Percentiles rank a stretch among this genome's conserved stretches.
Evolutionary conservation across 2,329 filamentous ascomycete species (phyloP).

Genomic region (Exserohilum turcica): DNA sequence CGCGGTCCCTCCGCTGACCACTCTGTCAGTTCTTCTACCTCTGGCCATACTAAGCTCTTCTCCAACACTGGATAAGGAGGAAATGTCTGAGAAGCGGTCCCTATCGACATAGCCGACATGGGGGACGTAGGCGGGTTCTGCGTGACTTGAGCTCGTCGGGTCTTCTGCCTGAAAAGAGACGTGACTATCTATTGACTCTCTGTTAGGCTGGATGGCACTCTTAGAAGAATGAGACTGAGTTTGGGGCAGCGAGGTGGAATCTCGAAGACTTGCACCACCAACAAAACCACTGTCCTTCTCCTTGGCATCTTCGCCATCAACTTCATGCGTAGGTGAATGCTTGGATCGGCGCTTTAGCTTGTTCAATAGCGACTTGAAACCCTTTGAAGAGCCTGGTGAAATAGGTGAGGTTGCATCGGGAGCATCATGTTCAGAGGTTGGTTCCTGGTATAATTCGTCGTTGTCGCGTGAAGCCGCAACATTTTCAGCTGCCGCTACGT

Average conservation of each 20-base stretch:
- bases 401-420: constrained; percentile 28
- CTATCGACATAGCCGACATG: constrained; percentile 15
- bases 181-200: constrained; percentile 12
- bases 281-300: constrained; percentile 49
- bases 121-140: constrained; percentile 21
- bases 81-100: constrained; percentile 39
- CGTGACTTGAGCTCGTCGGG: constrained; percentile 20
- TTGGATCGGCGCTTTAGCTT: constrained; percentile 49
- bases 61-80: constrained; percentile 40
- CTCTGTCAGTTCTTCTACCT: constrained; percentile 31
- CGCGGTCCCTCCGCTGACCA: constrained; percentile 39
- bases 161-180: constrained; percentile 9
- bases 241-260: constrained; percentile 26
- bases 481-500: constrained; percentile 29
- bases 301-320: constrained; percentile 18
- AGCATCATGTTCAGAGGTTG: constrained; percentile 15
- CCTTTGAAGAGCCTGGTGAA: constrained; percentile 40
- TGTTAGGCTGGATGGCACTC: constrained; percentile 3
- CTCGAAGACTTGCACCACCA: constrained; percentile 50
- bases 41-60: constrained; percentile 13
- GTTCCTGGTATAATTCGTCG: constrained; percentile 29
- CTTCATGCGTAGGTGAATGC: constrained; percentile 25
- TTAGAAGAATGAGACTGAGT: constrained; percentile 18
- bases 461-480: constrained; percentile 15
- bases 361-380: constrained; percentile 45